Base-by-base conservation (phyloP, 345 rosid species). In the Citrus unshiu region DNA sequence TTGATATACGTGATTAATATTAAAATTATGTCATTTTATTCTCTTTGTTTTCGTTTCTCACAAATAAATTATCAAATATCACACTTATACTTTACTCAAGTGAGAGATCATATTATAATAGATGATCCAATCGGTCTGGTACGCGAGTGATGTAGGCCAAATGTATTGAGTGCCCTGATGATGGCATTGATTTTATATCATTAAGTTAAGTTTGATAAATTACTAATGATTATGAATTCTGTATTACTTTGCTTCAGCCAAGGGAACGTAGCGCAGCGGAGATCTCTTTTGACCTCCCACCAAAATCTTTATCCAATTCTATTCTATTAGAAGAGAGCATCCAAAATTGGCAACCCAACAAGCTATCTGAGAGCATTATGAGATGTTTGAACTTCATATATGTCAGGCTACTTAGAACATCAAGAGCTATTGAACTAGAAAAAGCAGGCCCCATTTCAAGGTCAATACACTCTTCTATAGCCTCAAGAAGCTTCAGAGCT, bases 361-460 rank as follows among this genome's bases (percentile, higher is more conserved):
- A 91, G 86, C 89, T 95, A 16, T 91, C 99, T 0, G 98, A 93
- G 85, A 89, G 88, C 81, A 92, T 92, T 70, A 87, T 95, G 90
- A 92, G 87, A 83, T 95, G 97, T 81, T 84, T 95, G 72, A 91
- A 87, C 82, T 90, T 93, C 84, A 87, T 95, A 68, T 92, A 86
- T 71, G 84, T 92, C 13, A 90, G 98, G 79, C 88, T 93, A 12
- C 92, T 95, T 24, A 89, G 98, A 82, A 91, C 96, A 76, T 90
- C 98, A 68, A 89, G 96, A 83, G 93, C 92, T 64, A 87, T 87
- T 85, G 98, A 95, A 43, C 76, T 95, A 30, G 99, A 95, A 77
- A 93, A 90, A 76, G 75, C 88, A 14, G 93, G 96, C 2, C 89
- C 91, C 0, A 65, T 92, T 74, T 93, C 92, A 30, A 89, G 96